Evolutionary conservation across 345 rosid genomes (phyloP), one percentile per base, ranked within the genome.

Genomic region (Rubroshorea leprosula): DNA sequence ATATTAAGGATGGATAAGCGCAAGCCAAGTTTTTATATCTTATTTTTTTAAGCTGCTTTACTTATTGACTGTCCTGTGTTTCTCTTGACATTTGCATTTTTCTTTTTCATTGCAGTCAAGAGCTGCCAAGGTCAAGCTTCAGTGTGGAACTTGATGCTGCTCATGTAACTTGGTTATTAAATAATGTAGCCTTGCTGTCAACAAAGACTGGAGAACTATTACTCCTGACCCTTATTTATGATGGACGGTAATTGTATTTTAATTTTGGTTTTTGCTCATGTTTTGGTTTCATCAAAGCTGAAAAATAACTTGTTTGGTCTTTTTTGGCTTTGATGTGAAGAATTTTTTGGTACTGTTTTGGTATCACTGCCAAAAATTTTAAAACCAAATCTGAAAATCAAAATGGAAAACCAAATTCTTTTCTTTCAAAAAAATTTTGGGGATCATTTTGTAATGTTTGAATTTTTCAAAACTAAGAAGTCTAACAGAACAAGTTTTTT

Each of bases 111-210:
- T 71, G 74, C 83, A 93, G 97, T 76, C 97, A 85, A 72, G 97
- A 86, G 71, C 74, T 93, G 62, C 96, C 99, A 71, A 80, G 88
- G 79, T 81, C 94, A 61, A 77, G 76, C 65, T 89, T 93, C 68
- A 75, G 60, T 59, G 85, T 85, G 71, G 99, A 93, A 79, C 99
- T 93, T 65, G 99, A 93, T 82, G 92, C 90, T 72, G 97, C 94
- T 68, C 78, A 73, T 73, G 89, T 91, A 60, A 74, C 84, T 71
- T 89, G 97, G 96, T 76, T 93, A 61, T 64, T 70, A 23, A 80
- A 83, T 58, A 90, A 93, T 53, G 96, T 89, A 44, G 97, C 87
- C 49, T 72, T 93, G 78, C 68, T 93, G 64, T 93, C 99, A 39
- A 70, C 97, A 38, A 89, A 93, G 74, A 75, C 84, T 45, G 97